phyloP scores from a whole-genome alignment of 2,329 filamentous ascomycete species.

The Bimuria novae-zelandiae region DNA sequence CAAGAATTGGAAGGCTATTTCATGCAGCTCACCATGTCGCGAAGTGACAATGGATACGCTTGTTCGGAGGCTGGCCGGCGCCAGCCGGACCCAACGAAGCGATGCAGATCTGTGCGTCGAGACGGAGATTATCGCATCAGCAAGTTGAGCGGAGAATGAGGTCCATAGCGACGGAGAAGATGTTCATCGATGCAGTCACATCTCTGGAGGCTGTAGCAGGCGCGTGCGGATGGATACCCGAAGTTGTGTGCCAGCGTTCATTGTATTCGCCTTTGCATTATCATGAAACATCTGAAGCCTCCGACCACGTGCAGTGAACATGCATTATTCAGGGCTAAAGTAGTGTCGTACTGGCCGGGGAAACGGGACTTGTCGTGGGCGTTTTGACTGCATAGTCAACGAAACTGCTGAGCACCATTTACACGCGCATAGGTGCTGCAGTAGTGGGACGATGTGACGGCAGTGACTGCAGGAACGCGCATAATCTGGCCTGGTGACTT shows the following conservation, averaged over 20 bases:
- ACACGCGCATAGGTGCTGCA: background rate
- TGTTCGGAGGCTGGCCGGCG: background rate
- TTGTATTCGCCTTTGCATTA: too few species aligned
- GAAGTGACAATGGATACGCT: background rate
- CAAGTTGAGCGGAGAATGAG: too few species aligned
- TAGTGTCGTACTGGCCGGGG: background rate
- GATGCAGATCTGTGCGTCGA: background rate
- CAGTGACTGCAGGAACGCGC: background rate
- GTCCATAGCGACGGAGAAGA: background rate
- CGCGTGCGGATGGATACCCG: too few species aligned
- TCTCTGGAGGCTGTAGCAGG: too few species aligned
- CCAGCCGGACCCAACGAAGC: too few species aligned
- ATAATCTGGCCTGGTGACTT: background rate
- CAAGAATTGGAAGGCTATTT: background rate
- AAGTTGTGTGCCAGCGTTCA: background rate
- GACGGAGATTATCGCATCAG: background rate
- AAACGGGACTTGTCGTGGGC: background rate
- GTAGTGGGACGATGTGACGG: too few species aligned
- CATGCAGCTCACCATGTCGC: background rate
- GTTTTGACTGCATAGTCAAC: background rate
- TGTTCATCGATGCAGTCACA: background rate
- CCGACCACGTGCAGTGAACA: background rate
- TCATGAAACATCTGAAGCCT: background rate
- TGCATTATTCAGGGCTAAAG: background rate
- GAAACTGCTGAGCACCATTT: constrained; percentile 2